Conservation (phyloP, 345 rosid species). For the Kernera saxatilis region DNA sequence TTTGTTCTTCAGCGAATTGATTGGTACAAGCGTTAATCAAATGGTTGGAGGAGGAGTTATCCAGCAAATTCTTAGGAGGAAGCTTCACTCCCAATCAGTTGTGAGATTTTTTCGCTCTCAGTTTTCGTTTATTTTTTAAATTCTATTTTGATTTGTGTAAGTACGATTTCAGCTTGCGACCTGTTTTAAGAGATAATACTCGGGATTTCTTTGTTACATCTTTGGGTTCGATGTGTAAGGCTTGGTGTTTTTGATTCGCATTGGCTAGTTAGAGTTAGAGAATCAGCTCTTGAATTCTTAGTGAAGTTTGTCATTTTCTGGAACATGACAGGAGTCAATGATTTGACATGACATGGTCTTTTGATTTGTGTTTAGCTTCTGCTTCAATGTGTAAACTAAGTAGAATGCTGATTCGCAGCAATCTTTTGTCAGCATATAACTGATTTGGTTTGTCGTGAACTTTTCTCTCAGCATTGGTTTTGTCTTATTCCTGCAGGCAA, state of each 20-base stretch:
- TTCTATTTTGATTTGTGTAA: not conserved
- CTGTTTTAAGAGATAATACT: not conserved
- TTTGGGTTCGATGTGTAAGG: not conserved
- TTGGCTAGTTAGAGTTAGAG: not conserved
- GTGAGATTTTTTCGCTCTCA: conserved; percentile 36
- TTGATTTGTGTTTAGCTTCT: not conserved
- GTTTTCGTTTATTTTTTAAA: not conserved
- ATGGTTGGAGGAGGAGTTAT: conserved; percentile 95
- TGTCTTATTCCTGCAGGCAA: conserved; percentile 40
- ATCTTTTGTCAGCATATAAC: not conserved
- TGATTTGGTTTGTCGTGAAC: not conserved
- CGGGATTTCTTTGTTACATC: not conserved
- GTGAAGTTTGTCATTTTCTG: not conserved
- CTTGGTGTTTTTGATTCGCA: not conserved
- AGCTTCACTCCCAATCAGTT: conserved; percentile 57
- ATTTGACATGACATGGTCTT: not conserved
- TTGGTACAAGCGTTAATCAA: conserved; percentile 37
- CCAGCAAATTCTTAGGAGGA: conserved; percentile 84
- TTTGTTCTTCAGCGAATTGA: conserved; percentile 26
- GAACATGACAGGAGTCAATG: not conserved
- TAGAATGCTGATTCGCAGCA: not conserved
- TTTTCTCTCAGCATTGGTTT: conserved; percentile 13
- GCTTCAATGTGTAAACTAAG: not conserved
- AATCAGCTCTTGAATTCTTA: not conserved
- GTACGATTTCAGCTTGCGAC: conserved; percentile 2